phyloP scores from a whole-genome alignment of 257 asterid species.

The Fraxinus anomala region DNA sequence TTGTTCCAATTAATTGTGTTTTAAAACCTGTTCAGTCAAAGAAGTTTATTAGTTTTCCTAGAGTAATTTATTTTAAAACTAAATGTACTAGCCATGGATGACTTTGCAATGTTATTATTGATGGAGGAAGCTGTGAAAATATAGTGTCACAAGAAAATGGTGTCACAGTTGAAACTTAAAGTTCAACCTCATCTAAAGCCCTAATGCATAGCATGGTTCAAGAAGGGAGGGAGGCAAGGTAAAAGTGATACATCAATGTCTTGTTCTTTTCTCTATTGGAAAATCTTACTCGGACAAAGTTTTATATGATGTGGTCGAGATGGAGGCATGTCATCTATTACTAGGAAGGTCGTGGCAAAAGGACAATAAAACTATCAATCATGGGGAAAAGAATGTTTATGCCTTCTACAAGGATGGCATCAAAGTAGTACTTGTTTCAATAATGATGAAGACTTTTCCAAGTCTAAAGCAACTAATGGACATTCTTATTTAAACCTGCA shows the following conservation, averaged over 20 bases:
- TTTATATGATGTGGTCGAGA: neutral
- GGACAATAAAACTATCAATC: too few relatives aligned
- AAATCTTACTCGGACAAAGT: neutral
- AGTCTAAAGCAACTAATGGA: too few relatives aligned
- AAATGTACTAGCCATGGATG: neutral
- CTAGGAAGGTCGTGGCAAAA: neutral
- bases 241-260: neutral
- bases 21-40: too few relatives aligned
- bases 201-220: neutral
- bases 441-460: too few relatives aligned
- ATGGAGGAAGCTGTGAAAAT: neutral
- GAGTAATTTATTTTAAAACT: neutral
- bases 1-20: too few relatives aligned
- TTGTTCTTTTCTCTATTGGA: neutral
- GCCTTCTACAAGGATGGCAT: too few relatives aligned
- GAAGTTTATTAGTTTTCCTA: too few relatives aligned
- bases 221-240: neutral
- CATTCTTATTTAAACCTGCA: too few relatives aligned
- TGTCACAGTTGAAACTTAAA: neutral
- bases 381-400: too few relatives aligned
- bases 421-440: too few relatives aligned
- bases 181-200: neutral
- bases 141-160: neutral
- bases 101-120: neutral
- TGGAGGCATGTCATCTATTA: neutral